Base-by-base conservation (phyloP, 768 basidiomycete species). In the Phylloporus arenicola region DNA sequence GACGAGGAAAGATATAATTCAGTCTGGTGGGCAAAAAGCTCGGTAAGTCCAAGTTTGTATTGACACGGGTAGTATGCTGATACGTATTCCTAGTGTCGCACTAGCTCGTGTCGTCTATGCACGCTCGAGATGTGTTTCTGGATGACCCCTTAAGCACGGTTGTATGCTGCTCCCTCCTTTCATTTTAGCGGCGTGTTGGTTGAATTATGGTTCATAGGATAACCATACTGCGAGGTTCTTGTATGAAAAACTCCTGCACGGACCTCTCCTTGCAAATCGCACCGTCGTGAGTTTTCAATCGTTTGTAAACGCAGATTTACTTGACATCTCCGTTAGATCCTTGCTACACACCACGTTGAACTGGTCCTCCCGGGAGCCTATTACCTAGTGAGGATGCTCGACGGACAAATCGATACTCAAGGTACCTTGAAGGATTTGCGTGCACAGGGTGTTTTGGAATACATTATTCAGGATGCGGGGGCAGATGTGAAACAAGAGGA, bases 71-170 rank as follows among this genome's bases (percentile, higher is more conserved):
- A 2, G 25, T 44, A 13, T 5, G 30, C 48, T 67, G 1, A 67
- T 33, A 2, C 2, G 3, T 0, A 3, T 35, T 47, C 11, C n/a
- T 13, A 84, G 86, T 54, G 86, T 92, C 16, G 88, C 88, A 0
- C 75, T 92, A 10, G 90, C 89, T 11, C 80, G 90, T 12, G 89
- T 89, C 1, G 83, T 89, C 0, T 92, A 92, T 64, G 82, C 85
- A 22, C 71, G 75, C 14, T 83, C 81, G 22, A 78, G 76, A 64
- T 53, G 80, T 90, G 0, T 70, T 92, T n/a, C 65, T 92, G 38
- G 88, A 92, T 57, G 89, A 91, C 59, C 86, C 87, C 4, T 67
- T 92, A 30, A 88, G 88, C 55, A 88, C 88, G 3, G 87, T 92
- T 42, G 87, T 86, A 72, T 39, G 84, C 70, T 17, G 4, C 25